These are phyloP conservation scores for Fusarium burgessii DNA, from an alignment of 2,329 filamentous ascomycete genomes.

Conservation along the genomic window DNA sequence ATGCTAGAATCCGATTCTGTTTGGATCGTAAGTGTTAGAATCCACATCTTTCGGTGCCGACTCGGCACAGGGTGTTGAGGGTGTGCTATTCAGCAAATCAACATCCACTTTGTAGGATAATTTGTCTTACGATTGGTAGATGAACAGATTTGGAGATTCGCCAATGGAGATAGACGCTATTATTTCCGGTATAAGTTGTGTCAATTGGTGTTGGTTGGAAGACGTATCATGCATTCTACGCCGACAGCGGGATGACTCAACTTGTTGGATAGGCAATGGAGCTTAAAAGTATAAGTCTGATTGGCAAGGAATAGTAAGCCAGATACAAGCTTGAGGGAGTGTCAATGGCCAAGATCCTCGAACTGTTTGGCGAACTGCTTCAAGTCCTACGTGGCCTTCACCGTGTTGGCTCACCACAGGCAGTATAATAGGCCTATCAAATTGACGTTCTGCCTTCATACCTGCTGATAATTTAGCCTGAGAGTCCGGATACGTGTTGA, in stretches of 20 bases:
- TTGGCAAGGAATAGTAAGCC: not conserved
- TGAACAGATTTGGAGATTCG: not conserved
- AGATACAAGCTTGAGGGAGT: not conserved
- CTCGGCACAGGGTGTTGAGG: conserved; percentile 16
- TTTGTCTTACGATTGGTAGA: not conserved
- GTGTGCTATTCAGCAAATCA: not conserved
- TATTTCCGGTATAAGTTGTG: conserved; percentile 6
- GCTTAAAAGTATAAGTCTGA: not conserved
- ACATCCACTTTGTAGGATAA: not conserved
- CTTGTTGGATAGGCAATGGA: not conserved
- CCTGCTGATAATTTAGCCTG: not conserved
- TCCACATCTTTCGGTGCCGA: conserved; percentile 31
- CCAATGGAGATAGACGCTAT: not conserved
- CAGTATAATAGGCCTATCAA: not conserved
- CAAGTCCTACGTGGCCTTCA: not conserved
- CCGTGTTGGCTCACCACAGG: not conserved
- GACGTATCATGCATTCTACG: not conserved
- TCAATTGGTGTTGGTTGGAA: not conserved
- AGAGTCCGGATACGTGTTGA: not conserved
- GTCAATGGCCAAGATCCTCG: no score
- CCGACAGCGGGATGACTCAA: conserved; percentile 7
- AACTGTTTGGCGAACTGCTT: not conserved
- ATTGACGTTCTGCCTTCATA: not conserved
- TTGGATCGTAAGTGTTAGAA: conserved; percentile 17
- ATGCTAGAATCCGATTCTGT: conserved; percentile 11